Evolutionary conservation across 202 grass and related monocot genomes (phyloP).

Genomic region (Carex arenaria): DNA sequence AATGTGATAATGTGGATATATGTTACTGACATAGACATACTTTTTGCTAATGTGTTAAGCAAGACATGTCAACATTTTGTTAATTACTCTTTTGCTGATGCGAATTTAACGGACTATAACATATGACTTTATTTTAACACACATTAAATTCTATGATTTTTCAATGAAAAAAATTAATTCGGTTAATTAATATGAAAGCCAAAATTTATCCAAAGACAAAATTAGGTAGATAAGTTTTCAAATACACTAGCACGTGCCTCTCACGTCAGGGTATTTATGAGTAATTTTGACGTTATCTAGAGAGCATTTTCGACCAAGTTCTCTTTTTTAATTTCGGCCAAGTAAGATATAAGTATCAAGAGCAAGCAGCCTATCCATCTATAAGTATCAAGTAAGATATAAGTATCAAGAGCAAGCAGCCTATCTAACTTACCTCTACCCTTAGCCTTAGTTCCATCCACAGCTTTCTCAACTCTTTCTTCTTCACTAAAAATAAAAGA

Average conservation of each 20-base stretch:
- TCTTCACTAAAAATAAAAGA: not conserved
- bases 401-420: too few species aligned
- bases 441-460: not conserved
- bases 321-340: too few species aligned
- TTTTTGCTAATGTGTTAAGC: too few species aligned
- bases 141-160: too few species aligned
- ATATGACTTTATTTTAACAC: too few species aligned
- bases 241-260: not conserved
- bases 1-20: too few species aligned
- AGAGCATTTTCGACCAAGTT: not conserved
- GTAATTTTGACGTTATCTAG: not conserved
- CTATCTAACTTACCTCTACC: not conserved
- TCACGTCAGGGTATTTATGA: constrained; percentile 8
- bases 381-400: too few species aligned
- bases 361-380: not conserved
- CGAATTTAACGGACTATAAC: too few species aligned
- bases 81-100: too few species aligned
- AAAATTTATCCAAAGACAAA: not conserved
- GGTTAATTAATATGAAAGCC: not conserved
- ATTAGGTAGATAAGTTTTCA: too few species aligned
- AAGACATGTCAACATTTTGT: too few species aligned
- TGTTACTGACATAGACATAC: too few species aligned
- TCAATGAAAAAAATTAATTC: not conserved
- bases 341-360: constrained; percentile 16
- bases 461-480: constrained; percentile 20